Evolutionary conservation across 768 basidiomycete species (phyloP), one percentile per base, ranked within the genome.

Genomic region (Xerocomellus dryophilus): DNA sequence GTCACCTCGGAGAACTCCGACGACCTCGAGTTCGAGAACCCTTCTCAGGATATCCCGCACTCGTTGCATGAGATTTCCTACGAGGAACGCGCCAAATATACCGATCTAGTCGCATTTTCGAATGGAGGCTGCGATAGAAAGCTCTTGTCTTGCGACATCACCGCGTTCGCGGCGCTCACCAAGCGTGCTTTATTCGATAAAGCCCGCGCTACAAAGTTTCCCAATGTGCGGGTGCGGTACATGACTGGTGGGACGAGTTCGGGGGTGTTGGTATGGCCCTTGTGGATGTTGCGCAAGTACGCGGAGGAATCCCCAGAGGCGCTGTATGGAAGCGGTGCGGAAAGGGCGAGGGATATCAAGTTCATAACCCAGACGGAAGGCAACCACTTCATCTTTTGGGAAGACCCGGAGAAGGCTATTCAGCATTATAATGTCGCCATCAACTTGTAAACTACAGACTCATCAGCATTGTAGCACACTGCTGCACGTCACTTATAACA

Each of bases 351-450:
- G 29, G 64, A 67, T 9, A 47, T 67, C 53, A 49, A 58, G 43
- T 48, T 31, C 29, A 7, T 58, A 10, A 23, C 7, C 4, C 54
- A 64, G 17, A 29, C 43, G 8, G 62, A 65, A 39, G 64, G 64
- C 34, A 67, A 65, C 38, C 65, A 65, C 43, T 64, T 66, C 14
- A 17, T 61, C 21, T 67, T 61, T 40, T 65, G 62, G 64, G 62
- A 65, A 0, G 51, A 64, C 9, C 63, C 65, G 11, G 53, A 65
- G 58, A 57, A 51, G 44, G 58, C 62, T 21, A 57, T 67, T n/a
- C 40, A 54, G 27, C 59, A 63, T 11, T 64, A 55, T 29, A 32
- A 9, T n/a, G 21, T 2, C 1, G 27, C 56, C 4, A 58, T 64
- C 34, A 52, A 43, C 18, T 40, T 58, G 38, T 62, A 50, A 31